Evolutionary conservation across 306 rosid species (phyloP), one percentile per base, ranked within the genome.

Genomic region (Vigna nakashimae): DNA sequence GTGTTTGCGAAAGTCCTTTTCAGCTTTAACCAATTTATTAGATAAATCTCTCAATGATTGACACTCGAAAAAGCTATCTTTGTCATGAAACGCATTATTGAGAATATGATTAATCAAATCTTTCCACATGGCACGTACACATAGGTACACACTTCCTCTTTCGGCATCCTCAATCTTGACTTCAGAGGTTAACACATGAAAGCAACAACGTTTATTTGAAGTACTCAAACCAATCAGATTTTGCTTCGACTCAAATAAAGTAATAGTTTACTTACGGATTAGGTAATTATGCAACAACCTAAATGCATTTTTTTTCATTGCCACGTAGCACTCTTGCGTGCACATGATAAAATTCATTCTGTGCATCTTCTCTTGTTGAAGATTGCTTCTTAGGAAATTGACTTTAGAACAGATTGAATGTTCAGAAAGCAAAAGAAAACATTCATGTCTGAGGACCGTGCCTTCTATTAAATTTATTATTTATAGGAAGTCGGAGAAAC

Each of bases 101-200:
- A 65, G 71, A 65, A 12, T 17, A 13, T 10, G 28, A 73, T 73
- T 26, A n/a, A 34, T 22, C 0, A 50, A 78, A 66, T 24, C 68
- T 78, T 73, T 59, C 77, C 40, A 73, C 76, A 45, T 78, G 86
- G 70, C 82, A 24, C 24, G 10, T 3, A 38, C 1, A 42, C 48
- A 60, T 6, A 14, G 42, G 40, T 42, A 59, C 7, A 18, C 59
- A 50, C 17, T 20, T 38, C 11, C 53, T 10, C 24, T 59, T 73
- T 40, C 50, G 6, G 53, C 28, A 26, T 34, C 38, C 6, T 34
- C 38, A 34, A 34, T 34, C 38, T 34, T 34, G 50, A 22, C 15
- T 28, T 45, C 6, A 50, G 11, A 16, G n/a, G 4, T 51, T 60
- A 16, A 9, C 16, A 16, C n/a, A 55, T 20, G 55, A 20, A 73